Evolutionary conservation across 2,329 filamentous ascomycete genomes (phyloP), one percentile per base, ranked within the genome.

Genomic region (Ciborinia camelliae): DNA sequence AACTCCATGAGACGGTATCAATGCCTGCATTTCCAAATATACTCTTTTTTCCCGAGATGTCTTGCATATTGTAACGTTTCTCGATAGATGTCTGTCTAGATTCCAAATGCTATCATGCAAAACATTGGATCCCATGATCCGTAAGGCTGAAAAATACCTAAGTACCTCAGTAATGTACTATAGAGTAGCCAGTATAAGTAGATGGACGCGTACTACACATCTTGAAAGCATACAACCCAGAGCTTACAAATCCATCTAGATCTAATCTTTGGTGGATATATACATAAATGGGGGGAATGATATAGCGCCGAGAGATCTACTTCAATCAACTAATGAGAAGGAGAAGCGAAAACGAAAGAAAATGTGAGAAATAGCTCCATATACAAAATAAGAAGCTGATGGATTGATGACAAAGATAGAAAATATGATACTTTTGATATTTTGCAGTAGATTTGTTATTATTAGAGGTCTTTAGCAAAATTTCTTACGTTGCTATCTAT

Each of bases 201-300:
- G 26, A 39, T 20, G 28, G 30, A 50, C 50, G 43, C 41, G 51
- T 39, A 61, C 58, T 51, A 51, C 30, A 60, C 43, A 37, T 48
- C 43, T 57, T 18, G 26, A 50, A 60, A 60, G 32, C 28, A 60
- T 4, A 28, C 23, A 26, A 26, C 39, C 32, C 15, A 37, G 32
- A 43, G 58, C 58, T 61, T 61, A 61, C 30, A 51, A 51, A 61
- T 61, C 43, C 15, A 48, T 51, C 23, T 39, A 39, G 57, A 58
- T 47, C 28, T 47, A 35, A 58, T 35, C 28, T 12, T 45, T 47
- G 20, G 57, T 60, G 30, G 30, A 35, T 35, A 45, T 14, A 9
- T 23, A 45, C 6, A 58, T 18, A 32, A 15, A 57, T n/a, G 30
- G 43, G 45, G 39, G 12, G 8, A 23, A 45, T 32, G 20, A 32